These are phyloP conservation scores for Umbilicus rupestris DNA, from an alignment of 164 flowering plant genomes.

Conservation along the genomic window DNA sequence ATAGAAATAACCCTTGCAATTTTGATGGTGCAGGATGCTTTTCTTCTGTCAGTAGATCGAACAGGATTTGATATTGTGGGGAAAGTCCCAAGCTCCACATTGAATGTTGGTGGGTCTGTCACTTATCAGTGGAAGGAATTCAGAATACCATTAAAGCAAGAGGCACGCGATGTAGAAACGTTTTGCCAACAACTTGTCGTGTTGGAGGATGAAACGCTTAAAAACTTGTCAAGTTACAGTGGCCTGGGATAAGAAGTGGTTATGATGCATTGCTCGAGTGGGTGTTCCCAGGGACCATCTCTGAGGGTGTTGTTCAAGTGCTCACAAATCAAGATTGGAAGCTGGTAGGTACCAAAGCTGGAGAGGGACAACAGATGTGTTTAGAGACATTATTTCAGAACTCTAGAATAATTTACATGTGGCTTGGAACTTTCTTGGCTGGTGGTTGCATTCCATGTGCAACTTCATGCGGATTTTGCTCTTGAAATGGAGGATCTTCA, in stretches of 20 bases:
- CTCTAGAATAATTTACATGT: no score
- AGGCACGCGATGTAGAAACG: conserved; percentile 46
- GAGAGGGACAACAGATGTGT: no score
- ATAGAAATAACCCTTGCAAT: conserved; percentile 5
- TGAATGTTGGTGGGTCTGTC: conserved; percentile 32
- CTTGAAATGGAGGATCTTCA: no score
- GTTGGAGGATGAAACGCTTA: conserved; percentile 78
- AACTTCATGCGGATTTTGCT: no score
- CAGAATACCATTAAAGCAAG: conserved; percentile 54
- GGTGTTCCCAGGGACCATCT: no score
- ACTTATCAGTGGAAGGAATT: conserved; percentile 62
- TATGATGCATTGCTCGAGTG: no score
- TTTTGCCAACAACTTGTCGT: conserved; percentile 59
- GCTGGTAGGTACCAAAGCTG: no score
- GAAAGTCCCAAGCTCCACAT: conserved; percentile 30
- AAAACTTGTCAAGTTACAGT: conserved; percentile 40
- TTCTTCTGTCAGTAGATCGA: conserved; percentile 53
- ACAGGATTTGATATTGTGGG: conserved; percentile 77
- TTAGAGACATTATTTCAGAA: no score
- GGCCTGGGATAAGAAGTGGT: conserved; percentile 30
- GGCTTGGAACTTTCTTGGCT: no score
- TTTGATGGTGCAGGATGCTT: conserved; percentile 54
- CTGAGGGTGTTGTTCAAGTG: no score
- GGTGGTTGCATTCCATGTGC: no score
- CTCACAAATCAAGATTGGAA: no score